A percentile compares a stretch with the other conserved stretches of the same genome.
phyloP scores from a whole-genome alignment of 164 flowering plant genomes.

The Piper longum region DNA sequence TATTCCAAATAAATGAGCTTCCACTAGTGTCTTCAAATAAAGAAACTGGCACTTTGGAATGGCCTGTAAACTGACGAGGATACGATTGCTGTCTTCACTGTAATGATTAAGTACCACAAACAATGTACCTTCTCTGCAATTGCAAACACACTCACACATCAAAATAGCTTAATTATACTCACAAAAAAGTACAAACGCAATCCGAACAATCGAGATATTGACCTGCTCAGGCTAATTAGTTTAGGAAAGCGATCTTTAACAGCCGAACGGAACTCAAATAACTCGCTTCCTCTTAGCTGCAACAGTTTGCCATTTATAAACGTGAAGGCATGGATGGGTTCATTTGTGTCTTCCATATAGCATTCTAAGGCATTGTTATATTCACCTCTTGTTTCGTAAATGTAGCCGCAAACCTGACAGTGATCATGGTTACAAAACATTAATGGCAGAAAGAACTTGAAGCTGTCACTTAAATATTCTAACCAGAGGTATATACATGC shows the following conservation, averaged over 20 bases:
- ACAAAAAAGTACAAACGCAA: not conserved
- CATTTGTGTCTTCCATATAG: conserved; percentile 69
- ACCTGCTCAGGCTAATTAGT: conserved; percentile 72
- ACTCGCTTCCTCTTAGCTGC: conserved; percentile 26
- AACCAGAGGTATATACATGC: not conserved
- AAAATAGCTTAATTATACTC: conserved; percentile 1
- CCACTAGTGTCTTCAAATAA: conserved; percentile 71
- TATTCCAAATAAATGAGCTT: conserved; percentile 62
- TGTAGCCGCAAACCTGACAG: conserved; percentile 75
- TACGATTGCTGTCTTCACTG: conserved; percentile 28
- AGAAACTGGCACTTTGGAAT: conserved; percentile 77
- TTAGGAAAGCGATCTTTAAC: conserved; percentile 64
- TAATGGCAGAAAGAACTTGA: not conserved
- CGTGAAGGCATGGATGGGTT: conserved; percentile 82
- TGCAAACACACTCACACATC: not conserved
- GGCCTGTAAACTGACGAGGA: conserved; percentile 46
- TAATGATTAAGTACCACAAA: conserved; percentile 59
- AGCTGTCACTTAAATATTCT: not conserved
- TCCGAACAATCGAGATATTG: not conserved
- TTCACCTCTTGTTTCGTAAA: conserved; percentile 41
- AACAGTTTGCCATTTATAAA: conserved; percentile 43
- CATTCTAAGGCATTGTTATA: conserved; percentile 66
- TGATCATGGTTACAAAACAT: not conserved
- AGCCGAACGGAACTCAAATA: conserved; percentile 44
- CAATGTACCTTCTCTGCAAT: conserved; percentile 64